Percentiles rank a stretch among this genome's conserved stretches.
Evolutionary conservation across 1,284 basidiomycete genomes (phyloP).

Genomic region (Heterobasidion annosum): DNA sequence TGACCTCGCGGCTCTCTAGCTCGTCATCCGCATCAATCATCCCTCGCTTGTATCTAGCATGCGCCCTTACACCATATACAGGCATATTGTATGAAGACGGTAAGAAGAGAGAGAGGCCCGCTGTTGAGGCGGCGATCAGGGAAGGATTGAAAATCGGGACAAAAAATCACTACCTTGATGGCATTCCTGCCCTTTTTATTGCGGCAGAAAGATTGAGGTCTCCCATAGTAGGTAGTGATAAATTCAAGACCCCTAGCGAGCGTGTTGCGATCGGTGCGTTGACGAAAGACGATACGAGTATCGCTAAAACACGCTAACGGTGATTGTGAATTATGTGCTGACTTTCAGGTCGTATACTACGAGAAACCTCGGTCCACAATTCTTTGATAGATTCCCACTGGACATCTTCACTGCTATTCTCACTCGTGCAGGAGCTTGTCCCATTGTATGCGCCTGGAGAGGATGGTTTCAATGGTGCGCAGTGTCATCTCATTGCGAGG

Average conservation of each 20-base stretch:
- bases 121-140: conserved; percentile 64
- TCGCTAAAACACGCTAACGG: not conserved
- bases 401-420: conserved; percentile 67
- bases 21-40: conserved; percentile 27
- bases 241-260: conserved; percentile 31
- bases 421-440: conserved; percentile 65
- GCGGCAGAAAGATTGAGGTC: conserved; percentile 40
- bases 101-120: conserved; percentile 51
- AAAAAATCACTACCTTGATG: conserved; percentile 70
- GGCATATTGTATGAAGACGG: conserved; percentile 51
- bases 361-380: conserved; percentile 62
- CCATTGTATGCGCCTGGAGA: conserved; percentile 37
- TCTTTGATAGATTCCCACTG: conserved; percentile 55
- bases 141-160: conserved; percentile 81
- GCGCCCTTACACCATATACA: conserved; percentile 58
- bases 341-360: conserved; percentile 50
- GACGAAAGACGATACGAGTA: not conserved
- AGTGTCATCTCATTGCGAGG: conserved; percentile 3
- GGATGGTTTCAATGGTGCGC: conserved; percentile 41
- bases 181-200: conserved; percentile 62
- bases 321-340: not conserved
- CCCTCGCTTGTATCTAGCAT: conserved; percentile 67
- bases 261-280: conserved; percentile 52
- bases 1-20: conserved; percentile 27
- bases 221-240: conserved; percentile 27